These are phyloP conservation scores for Leishmania martiniquensis DNA, from an alignment of 208 protist species.

Conservation along the genomic window DNA sequence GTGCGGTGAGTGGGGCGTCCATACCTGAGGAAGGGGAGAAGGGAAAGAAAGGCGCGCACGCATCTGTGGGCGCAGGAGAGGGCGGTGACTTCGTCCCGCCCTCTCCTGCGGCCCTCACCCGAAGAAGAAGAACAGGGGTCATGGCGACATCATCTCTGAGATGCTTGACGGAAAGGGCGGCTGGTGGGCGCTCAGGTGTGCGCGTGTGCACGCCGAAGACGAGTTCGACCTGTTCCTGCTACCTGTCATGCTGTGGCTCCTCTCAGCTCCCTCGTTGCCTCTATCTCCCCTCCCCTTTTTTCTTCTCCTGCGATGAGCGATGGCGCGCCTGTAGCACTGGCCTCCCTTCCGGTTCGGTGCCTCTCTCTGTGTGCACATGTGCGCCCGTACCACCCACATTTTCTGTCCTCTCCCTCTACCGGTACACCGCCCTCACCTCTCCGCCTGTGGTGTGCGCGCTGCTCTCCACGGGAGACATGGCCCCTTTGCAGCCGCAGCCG, in stretches of 20 bases:
- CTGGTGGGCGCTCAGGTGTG: background rate
- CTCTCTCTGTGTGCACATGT: background rate
- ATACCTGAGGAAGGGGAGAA: background rate
- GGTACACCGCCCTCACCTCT: background rate
- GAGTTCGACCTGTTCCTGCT: background rate
- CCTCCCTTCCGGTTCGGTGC: background rate
- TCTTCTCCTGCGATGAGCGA: background rate
- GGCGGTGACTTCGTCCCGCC: background rate
- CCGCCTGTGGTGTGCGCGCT: background rate
- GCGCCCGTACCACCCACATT: background rate
- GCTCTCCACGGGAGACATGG: background rate
- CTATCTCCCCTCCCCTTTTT: background rate
- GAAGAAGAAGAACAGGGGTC: background rate
- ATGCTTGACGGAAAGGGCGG: background rate
- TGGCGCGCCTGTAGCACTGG: background rate
- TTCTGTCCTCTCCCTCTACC: background rate
- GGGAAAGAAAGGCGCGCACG: background rate
- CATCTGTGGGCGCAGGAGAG: background rate
- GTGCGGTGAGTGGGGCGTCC: background rate
- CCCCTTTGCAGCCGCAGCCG: background rate
- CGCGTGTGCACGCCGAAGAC: background rate
- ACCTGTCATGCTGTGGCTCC: background rate
- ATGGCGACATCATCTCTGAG: background rate
- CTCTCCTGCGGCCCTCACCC: background rate
- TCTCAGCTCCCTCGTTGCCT: background rate